Percentiles rank a stretch among this genome's conserved stretches.
Conservation (phyloP, 2,329 filamentous ascomycete genomes). For the Shiraia bambusicola region DNA sequence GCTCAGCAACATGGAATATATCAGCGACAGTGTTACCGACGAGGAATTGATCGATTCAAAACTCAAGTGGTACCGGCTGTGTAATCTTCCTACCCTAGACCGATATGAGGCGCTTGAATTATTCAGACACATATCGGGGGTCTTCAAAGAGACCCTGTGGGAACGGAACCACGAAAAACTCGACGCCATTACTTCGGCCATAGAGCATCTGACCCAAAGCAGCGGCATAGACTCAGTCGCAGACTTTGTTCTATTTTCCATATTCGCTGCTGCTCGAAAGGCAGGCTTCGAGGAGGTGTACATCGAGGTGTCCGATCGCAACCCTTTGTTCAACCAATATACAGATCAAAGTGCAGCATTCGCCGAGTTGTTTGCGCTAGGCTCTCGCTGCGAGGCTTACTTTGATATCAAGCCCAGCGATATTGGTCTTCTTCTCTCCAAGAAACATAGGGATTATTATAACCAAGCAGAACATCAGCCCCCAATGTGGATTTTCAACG, state of each 20-base stretch:
- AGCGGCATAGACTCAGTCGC: constrained; percentile 36
- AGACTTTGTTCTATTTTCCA: constrained; percentile 58
- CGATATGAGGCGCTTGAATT: constrained; percentile 27
- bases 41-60: constrained; percentile 34
- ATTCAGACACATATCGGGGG: constrained; percentile 35
- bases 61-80: constrained; percentile 41
- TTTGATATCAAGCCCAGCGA: constrained; percentile 55
- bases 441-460: constrained; percentile 48
- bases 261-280: constrained; percentile 60
- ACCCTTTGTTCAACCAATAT: constrained; percentile 62
- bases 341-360: constrained; percentile 65
- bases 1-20: constrained; percentile 40
- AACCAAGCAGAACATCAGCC: constrained; percentile 47
- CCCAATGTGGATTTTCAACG: constrained; percentile 54
- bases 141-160: constrained; percentile 33
- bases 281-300: constrained; percentile 64
- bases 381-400: constrained; percentile 64
- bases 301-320: constrained; percentile 62
- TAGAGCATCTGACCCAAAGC: constrained; percentile 26
- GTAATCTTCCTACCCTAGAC: constrained; percentile 25
- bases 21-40: constrained; percentile 30
- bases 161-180: constrained; percentile 32
- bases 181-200: constrained; percentile 32
- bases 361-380: constrained; percentile 63
- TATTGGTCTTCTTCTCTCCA: constrained; percentile 38